Evolutionary conservation across 2,329 filamentous ascomycete species (phyloP), one percentile per base, ranked within the genome.

Genomic region (Ceratocystis colombiana): DNA sequence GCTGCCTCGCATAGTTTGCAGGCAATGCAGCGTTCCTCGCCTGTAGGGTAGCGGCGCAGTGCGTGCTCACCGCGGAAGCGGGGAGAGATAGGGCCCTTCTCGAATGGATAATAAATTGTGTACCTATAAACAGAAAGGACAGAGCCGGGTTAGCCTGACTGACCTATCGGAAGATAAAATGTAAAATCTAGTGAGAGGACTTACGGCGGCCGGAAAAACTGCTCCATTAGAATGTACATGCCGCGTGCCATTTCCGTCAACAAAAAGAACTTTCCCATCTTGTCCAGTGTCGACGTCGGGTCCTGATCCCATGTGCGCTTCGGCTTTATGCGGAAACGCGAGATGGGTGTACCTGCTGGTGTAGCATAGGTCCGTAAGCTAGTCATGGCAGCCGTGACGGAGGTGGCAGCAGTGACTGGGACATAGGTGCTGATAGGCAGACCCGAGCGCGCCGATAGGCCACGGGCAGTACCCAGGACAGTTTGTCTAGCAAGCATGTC

Each of bases 1-100:
- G 97, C 82, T 72, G 94, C 94, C 80, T 99, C 94, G 80, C 94
- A 99, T 68, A 99, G 87, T 83, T 99, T 99, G 89, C 94, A 99
- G 72, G 94, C 94, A 78, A 99, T 99, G 82, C 94, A 99, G 72
- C 94, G 89, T 81, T 99, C 94, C 80, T 99, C 94, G 71, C 94
- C 94, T 2, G 93, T 95, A 37, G 94, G 94, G 78, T 99, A 99
- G 74, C 94, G 86, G 77, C 94, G 87, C 70, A 99, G 84, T 71
- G 94, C 94, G 80, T 99, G 94, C 78, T 99, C 94, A 76, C 94
- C 94, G 77, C 94, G 89, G 86, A 99, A 99, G 72, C 94, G 88
- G 69, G 94, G 94, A 45, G 92, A 96, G 76, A 99, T 96, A 68
- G 94, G 94, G 61, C 94, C 94, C 83, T 99, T 99, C 77, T 99